phyloP scores from a whole-genome alignment of 345 rosid genomes.

The Dimocarpus longan region DNA sequence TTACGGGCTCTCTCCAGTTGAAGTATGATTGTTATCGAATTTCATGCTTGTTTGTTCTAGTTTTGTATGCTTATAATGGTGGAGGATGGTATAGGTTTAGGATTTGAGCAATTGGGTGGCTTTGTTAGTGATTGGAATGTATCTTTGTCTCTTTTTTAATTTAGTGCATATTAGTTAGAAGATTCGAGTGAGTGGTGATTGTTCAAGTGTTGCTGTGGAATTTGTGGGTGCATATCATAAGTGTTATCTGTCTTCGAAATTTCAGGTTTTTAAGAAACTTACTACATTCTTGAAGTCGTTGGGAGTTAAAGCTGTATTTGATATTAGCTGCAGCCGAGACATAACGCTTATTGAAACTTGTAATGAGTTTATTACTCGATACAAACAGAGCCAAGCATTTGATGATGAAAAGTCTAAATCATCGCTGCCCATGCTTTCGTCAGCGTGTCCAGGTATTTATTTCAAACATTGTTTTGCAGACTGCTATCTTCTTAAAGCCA shows the following conservation, averaged over 20 bases:
- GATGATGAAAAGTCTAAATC: constrained; percentile 39
- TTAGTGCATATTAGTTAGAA: neutral
- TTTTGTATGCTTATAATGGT: neutral
- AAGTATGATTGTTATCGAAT: constrained; percentile 32
- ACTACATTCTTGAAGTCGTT: constrained; percentile 77
- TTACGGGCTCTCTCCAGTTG: constrained; percentile 66
- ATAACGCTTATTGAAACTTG: constrained; percentile 80
- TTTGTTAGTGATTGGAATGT: neutral
- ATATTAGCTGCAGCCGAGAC: constrained; percentile 84
- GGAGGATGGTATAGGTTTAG: constrained; percentile 1
- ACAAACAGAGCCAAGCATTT: constrained; percentile 47
- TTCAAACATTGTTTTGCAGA: neutral
- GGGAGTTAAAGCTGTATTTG: constrained; percentile 87
- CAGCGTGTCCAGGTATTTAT: constrained; percentile 87
- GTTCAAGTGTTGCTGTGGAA: neutral
- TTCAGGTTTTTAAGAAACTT: constrained; percentile 76
- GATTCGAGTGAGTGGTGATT: constrained; percentile 4
- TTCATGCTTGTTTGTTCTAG: neutral
- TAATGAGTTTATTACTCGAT: constrained; percentile 77
- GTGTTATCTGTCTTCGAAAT: constrained; percentile 5
- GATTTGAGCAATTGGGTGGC: neutral
- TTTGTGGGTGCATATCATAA: neutral
- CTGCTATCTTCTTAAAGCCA: neutral
- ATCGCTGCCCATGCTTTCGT: constrained; percentile 78
- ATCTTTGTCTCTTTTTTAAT: neutral